Percentiles rank a stretch among this genome's conserved stretches.
Evolutionary conservation across 192 early-diverging fungal genomes (phyloP).

Genomic region (Pilaira anomala): DNA sequence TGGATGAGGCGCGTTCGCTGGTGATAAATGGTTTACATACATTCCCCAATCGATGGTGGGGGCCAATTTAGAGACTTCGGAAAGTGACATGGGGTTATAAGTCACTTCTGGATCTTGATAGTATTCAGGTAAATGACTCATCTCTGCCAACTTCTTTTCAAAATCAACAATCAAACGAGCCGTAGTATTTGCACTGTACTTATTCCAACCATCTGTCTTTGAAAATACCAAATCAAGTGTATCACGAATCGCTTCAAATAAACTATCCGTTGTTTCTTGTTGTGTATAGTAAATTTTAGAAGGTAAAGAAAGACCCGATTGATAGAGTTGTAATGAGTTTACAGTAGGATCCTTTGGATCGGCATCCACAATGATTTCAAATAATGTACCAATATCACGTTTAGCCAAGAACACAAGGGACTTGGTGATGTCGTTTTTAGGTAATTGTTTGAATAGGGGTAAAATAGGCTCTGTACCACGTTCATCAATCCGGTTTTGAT

Average conservation of each 20-base stretch:
- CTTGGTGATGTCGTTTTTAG: no score
- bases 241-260: slow-evolving; percentile 42
- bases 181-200: slow-evolving; percentile 7
- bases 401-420: slow-evolving; percentile 18
- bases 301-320: slow-evolving; percentile 60
- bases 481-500: slow-evolving; percentile 42
- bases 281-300: slow-evolving; percentile 65
- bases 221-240: slow-evolving; percentile 41
- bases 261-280: slow-evolving; percentile 38
- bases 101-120: slow-evolving; percentile 46
- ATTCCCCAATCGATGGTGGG: slow-evolving; percentile 39
- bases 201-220: slow-evolving; percentile 12
- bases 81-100: slow-evolving; percentile 46
- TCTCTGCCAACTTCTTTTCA: slow-evolving; percentile 53
- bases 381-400: slow-evolving; percentile 36
- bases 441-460: slow-evolving; percentile 41
- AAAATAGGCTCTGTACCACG: slow-evolving; percentile 44
- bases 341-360: slow-evolving; percentile 58
- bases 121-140: slow-evolving; percentile 46
- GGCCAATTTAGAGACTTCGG: slow-evolving; percentile 28
- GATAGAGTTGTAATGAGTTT: slow-evolving; percentile 49
- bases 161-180: slow-evolving; percentile 60
- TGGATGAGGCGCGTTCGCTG: slow-evolving; percentile 20
- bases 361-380: slow-evolving; percentile 46
- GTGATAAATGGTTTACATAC: slow-evolving; percentile 33